Evolutionary conservation across 495 filamentous ascomycete species (phyloP), one percentile per base, ranked within the genome.

Genomic region (Endocarpon pusillum): DNA sequence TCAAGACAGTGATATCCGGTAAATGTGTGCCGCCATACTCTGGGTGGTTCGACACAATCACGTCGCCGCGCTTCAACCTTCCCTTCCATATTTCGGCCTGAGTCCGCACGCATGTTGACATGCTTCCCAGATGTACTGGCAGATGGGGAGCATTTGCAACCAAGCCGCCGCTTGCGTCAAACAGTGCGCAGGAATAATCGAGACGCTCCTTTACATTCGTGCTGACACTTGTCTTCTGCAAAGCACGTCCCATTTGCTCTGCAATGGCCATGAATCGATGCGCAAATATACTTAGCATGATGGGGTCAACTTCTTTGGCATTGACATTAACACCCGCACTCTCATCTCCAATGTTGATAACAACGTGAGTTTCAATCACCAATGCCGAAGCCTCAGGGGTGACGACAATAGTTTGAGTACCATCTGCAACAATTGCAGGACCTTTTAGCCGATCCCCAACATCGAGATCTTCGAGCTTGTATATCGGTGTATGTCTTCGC

Each of bases 221-320:
- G 37, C 81, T 91, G 31, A 97, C 89, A 41, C 81, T 87, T 0
- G 89, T 97, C 66, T 94, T 97, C 44, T 96, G 89, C 19, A 97
- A 62, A 2, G 89, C 86, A 35, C 84, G 64, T 3, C 89, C 89
- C 87, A 94, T 96, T 51, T 94, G 87, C 55, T 97, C 89, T 3
- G 89, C 89, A 48, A 97, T 96, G 9, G 87, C 85, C 89, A 97
- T 97, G 59, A 97, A 97, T 1, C 89, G 65, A 51, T 97, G 86
- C 1, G 83, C 83, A 45, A 97, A 97, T 38, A 97, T 91, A 49
- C 75, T 91, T 4, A 97, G 70, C 56, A 91, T 78, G 51, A 97
- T 93, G 0, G 89, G 87, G 44, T 92, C 59, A 24, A 63, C 47
- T 4, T 55, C 58, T 8, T 45, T 43, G 9, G 46, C 51, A 33